Evolutionary conservation across 2,329 filamentous ascomycete species (phyloP).

Genomic region (Paradendryphiella salina): DNA sequence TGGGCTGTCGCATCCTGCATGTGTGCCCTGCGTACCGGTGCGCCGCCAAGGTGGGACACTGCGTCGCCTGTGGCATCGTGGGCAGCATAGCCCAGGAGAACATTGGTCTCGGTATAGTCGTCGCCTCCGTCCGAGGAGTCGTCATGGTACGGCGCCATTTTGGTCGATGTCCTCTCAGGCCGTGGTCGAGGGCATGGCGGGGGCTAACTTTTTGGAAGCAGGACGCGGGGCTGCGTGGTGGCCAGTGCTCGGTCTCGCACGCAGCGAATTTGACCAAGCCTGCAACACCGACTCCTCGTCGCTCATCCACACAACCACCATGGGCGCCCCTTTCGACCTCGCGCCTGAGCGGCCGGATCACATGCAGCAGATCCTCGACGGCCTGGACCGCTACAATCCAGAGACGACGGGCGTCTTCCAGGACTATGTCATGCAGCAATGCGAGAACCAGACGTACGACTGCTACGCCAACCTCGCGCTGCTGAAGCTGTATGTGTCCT

Average conservation of each 20-base stretch:
- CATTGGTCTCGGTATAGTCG: slow-evolving; percentile 77
- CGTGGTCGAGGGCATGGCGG: slow-evolving; percentile 4
- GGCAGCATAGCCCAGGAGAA: slow-evolving; percentile 86
- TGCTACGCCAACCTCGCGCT: slow-evolving; percentile 95
- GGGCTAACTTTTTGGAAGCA: slow-evolving; percentile 14
- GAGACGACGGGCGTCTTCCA: slow-evolving; percentile 93
- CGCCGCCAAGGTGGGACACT: slow-evolving; percentile 85
- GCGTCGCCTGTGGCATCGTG: slow-evolving; percentile 77
- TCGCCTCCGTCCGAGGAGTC: slow-evolving; percentile 74
- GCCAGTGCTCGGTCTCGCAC: slow-evolving; percentile 21
- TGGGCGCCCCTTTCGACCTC: slow-evolving; percentile 72
- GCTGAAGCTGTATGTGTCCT: slow-evolving; percentile 81
- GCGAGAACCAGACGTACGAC: slow-evolving; percentile 91
- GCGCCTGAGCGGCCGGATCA: slow-evolving; percentile 89
- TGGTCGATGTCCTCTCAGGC: not conserved
- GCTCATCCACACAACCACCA: slow-evolving; percentile 42
- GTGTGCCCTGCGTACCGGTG: slow-evolving; percentile 67
- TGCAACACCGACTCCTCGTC: slow-evolving; percentile 24
- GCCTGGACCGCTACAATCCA: slow-evolving; percentile 97
- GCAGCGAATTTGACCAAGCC: slow-evolving; percentile 24
- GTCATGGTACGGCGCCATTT: slow-evolving; percentile 80
- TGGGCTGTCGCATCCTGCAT: slow-evolving; percentile 8
- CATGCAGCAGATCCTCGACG: slow-evolving; percentile 92
- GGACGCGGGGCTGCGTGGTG: slow-evolving; percentile 13
- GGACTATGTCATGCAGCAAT: slow-evolving; percentile 91